phyloP scores from a whole-genome alignment of 1,284 basidiomycete genomes.

The Pseudozyma sp. region DNA sequence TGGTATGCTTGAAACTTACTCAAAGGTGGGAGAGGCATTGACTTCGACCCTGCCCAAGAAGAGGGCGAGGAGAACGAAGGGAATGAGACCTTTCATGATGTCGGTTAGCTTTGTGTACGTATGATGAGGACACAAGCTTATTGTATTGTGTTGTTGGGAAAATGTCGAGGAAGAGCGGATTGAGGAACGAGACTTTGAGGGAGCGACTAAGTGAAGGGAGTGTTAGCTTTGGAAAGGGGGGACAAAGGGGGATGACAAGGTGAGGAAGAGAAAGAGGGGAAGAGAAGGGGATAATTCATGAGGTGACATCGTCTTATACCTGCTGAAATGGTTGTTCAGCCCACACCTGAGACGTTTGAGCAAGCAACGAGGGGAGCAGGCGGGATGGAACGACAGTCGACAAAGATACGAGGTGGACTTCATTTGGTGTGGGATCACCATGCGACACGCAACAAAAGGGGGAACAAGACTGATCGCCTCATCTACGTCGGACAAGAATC shows the following conservation, averaged over 20 bases:
- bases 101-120: background rate
- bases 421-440: too few relatives aligned
- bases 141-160: too few relatives aligned
- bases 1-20: slow-evolving; percentile 11
- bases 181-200: background rate
- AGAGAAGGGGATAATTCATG: background rate
- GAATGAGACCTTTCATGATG: slow-evolving; percentile 15
- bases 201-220: background rate
- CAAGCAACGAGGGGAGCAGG: background rate
- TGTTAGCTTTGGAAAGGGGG: background rate
- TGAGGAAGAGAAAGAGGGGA: background rate
- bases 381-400: too few relatives aligned
- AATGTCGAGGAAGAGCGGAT: background rate
- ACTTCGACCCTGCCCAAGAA: slow-evolving; percentile 11
- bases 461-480: too few relatives aligned
- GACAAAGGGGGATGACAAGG: background rate
- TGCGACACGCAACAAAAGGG: too few relatives aligned
- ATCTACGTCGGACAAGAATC: too few relatives aligned
- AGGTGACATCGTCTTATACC: background rate
- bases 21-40: slow-evolving; percentile 8
- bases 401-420: too few relatives aligned
- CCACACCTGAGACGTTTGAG: background rate
- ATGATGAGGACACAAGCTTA: too few relatives aligned
- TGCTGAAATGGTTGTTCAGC: background rate
- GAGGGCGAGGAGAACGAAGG: slow-evolving; percentile 18